A percentile compares a stretch with the other conserved stretches of the same genome.
These are phyloP conservation scores for Fusarium lateritium DNA, from an alignment of 2,329 filamentous ascomycete genomes.

Conservation along the genomic window DNA sequence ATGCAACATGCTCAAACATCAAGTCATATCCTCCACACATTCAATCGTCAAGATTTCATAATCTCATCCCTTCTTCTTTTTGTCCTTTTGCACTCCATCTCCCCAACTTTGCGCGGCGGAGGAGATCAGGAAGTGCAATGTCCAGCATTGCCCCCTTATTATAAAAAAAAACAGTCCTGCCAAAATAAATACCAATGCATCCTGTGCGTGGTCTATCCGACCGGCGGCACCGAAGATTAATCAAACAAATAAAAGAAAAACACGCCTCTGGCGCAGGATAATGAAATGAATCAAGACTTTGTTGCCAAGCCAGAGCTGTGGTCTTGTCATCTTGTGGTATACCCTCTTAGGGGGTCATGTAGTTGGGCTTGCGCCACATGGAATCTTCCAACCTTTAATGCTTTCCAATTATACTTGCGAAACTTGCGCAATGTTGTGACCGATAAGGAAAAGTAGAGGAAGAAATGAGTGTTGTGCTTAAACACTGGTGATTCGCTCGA, in stretches of 20 bases:
- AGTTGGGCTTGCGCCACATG: conserved; percentile 46
- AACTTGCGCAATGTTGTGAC: conserved; percentile 26
- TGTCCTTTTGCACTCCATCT: conserved; percentile 39
- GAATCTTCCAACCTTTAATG: conserved; percentile 48
- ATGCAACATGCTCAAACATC: conserved; percentile 50
- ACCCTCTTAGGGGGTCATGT: conserved; percentile 23
- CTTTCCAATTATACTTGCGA: conserved; percentile 36
- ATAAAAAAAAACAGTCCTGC: conserved; percentile 22
- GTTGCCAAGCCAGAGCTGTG: conserved; percentile 18
- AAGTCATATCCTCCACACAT: conserved; percentile 45
- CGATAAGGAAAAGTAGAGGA: conserved; percentile 32
- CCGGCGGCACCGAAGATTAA: conserved; percentile 49
- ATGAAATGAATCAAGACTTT: conserved; percentile 11
- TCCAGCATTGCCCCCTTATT: conserved; percentile 47
- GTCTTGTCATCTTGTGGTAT: conserved; percentile 21
- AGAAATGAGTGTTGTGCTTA: conserved; percentile 48
- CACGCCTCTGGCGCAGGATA: conserved; percentile 9
- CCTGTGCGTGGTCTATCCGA: conserved; percentile 49
- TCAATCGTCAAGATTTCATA: conserved; percentile 49
- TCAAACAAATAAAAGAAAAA: conserved; percentile 23
- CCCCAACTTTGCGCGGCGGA: conserved; percentile 15
- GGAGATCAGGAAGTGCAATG: conserved; percentile 45
- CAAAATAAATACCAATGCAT: conserved; percentile 49
- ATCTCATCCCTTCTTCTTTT: conserved; percentile 18
- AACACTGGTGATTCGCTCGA: conserved; percentile 65